Conservation (phyloP, 495 filamentous ascomycete genomes). For the Aspergillus hancockii region DNA sequence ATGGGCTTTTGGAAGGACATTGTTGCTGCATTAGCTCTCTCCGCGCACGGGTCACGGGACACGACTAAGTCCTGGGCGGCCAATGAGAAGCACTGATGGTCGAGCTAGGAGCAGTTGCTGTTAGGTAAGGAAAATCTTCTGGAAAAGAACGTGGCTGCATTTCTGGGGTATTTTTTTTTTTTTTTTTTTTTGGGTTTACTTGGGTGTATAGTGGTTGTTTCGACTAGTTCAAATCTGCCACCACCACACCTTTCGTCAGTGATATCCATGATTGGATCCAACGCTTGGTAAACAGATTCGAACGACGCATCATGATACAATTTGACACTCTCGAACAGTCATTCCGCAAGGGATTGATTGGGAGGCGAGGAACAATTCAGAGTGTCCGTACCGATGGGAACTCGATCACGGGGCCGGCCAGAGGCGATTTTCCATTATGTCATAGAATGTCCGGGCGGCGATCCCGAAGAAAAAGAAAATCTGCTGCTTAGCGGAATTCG, state of each 20-base stretch:
- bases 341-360: too few relatives aligned
- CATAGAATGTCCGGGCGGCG: slow-evolving; percentile 26
- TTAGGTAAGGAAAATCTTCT: slow-evolving; percentile 23
- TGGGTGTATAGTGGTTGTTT: not conserved
- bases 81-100: not conserved
- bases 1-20: too few relatives aligned
- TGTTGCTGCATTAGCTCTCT: not conserved
- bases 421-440: slow-evolving; percentile 31
- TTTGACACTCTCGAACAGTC: slow-evolving; percentile 12
- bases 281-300: not conserved
- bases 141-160: slow-evolving; percentile 3
- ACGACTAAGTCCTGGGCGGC: not conserved
- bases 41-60: slow-evolving; percentile 12
- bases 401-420: slow-evolving; percentile 21
- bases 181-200: too few relatives aligned
- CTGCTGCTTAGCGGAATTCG: not conserved
- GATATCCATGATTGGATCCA: too few relatives aligned
- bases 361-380: slow-evolving; percentile 7
- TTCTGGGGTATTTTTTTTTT: slow-evolving; percentile 5
- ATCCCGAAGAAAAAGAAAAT: slow-evolving; percentile 12
- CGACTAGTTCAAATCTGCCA: too few relatives aligned
- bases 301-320: not conserved
- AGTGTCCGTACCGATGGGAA: slow-evolving; percentile 29
- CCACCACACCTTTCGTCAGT: not conserved
- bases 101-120: slow-evolving; percentile 10